Base-by-base conservation (phyloP, 2,329 filamentous ascomycete genomes). In the Triangularia setosa region DNA sequence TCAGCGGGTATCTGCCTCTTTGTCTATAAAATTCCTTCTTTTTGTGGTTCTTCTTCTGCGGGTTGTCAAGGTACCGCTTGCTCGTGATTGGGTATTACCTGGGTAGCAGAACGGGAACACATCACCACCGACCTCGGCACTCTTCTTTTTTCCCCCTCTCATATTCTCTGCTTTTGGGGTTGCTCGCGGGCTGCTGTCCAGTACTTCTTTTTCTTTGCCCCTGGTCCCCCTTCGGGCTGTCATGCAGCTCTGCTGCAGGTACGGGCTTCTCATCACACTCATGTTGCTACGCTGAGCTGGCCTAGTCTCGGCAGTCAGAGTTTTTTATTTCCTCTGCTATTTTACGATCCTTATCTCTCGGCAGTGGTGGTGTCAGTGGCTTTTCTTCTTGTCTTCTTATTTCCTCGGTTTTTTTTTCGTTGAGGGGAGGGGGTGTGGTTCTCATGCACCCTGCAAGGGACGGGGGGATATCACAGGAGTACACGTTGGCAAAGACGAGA, bases 371-470 rank as follows among this genome's bases (percentile, higher is more conserved):
- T 33, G 30, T 44, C 21, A 57, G 57, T 30, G 24, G 14, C 25
- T 58, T 52, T 23, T 40, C 40, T 58, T 52, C 21, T 57, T 25
- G 6, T 9, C 30, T 33, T 4, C 27, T 40, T 40, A 3, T 40
- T 40, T n/a, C 16, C 14, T 8, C 8, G 27, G 27, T n/a, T 40
- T 48, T 48, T 48, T 48, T 48, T 48, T 9, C 7, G 6, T 4
- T 60, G 14, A 58, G 52, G 30, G 30, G 30, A 6, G 18, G 16
- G 14, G 48, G 21, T 21, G 8, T 59, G 44, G 54, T 58, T 58
- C 57, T 33, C 57, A 67, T 68, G 68, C 67, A 68, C 58, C 64
- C 68, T 71, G 67, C 69, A 70, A 71, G 68, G 67, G 66, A 68
- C 68, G 40, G 56, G 59, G 59, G 40, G 58, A 63, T 25, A 54